Conservation (phyloP, 2,329 filamentous ascomycete species). For the Fusarium sterilihyphosum region DNA sequence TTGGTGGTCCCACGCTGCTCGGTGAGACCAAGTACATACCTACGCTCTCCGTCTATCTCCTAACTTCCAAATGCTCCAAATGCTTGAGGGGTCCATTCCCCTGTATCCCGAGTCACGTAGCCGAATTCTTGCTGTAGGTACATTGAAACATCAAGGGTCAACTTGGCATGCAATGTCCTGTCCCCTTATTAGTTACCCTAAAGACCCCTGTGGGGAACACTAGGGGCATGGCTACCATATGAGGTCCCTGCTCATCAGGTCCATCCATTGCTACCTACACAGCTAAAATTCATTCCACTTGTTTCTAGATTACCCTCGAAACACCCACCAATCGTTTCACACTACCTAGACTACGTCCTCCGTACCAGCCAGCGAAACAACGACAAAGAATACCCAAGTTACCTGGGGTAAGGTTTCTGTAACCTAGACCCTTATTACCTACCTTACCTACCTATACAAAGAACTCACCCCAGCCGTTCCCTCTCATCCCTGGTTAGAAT, state of each 20-base stretch:
- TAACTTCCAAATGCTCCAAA: neutral
- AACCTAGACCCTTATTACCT: neutral
- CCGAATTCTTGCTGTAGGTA: neutral
- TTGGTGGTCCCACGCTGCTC: constrained; percentile 6
- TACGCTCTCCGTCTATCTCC: neutral
- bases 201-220: neutral
- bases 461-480: neutral
- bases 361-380: constrained; percentile 9
- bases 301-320: constrained; percentile 34
- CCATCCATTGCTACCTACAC: neutral
- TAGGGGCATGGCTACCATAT: neutral
- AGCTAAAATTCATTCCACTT: constrained; percentile 12
- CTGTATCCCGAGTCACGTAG: neutral
- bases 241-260: constrained; percentile 14
- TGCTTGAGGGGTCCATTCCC: too few relatives aligned
- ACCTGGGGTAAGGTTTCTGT: too few relatives aligned
- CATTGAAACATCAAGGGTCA: neutral
- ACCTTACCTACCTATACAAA: neutral
- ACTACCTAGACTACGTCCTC: neutral
- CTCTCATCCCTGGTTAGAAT: neutral
- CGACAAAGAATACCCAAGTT: neutral
- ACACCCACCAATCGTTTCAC: constrained; percentile 34
- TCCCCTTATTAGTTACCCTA: constrained; percentile 18
- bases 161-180: neutral
- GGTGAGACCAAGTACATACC: neutral